A percentile compares a stretch with the other conserved stretches of the same genome.
Evolutionary conservation across 495 filamentous ascomycete species (phyloP).

Genomic region (Penicillium crystallinum): DNA sequence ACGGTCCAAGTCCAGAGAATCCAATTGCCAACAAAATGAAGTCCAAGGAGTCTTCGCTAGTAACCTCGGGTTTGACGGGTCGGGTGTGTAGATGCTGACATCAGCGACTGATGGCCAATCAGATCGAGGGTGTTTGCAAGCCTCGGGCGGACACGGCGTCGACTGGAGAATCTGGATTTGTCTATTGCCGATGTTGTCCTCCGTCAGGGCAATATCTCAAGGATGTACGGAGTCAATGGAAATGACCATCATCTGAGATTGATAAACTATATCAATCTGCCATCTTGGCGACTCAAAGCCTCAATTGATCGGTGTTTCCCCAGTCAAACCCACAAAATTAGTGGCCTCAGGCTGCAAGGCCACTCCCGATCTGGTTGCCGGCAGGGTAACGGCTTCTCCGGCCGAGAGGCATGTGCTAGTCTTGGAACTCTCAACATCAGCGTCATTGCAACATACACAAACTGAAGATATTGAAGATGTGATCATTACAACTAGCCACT

Average conservation of each 20-base stretch:
- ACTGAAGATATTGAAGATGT: not conserved
- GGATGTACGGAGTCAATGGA: not conserved
- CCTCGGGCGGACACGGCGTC: conserved; percentile 45
- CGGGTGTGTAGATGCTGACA: conserved; percentile 31
- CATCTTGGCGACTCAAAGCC: not conserved
- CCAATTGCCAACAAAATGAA: conserved; percentile 27
- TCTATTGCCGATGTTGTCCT: conserved; percentile 6
- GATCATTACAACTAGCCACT: not conserved
- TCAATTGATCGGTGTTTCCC: not conserved
- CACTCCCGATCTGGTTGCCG: conserved; percentile 16
- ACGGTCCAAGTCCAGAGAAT: conserved; percentile 5
- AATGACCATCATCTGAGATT: not conserved
- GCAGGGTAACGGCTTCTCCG: not conserved
- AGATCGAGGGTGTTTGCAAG: conserved; percentile 37
- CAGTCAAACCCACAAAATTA: not conserved
- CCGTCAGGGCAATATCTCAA: not conserved
- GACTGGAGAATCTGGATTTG: conserved; percentile 3
- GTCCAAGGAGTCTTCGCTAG: conserved; percentile 29
- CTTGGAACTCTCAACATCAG: not conserved
- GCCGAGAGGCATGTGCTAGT: conserved; percentile 8
- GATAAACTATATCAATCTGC: not conserved
- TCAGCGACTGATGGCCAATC: conserved; percentile 33
- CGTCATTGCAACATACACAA: no score
- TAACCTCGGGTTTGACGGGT: conserved; percentile 42
- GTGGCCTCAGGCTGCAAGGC: conserved; percentile 15